These are phyloP conservation scores for Lactuca saligna DNA, from an alignment of 129 eudicot species.

Conservation along the genomic window DNA sequence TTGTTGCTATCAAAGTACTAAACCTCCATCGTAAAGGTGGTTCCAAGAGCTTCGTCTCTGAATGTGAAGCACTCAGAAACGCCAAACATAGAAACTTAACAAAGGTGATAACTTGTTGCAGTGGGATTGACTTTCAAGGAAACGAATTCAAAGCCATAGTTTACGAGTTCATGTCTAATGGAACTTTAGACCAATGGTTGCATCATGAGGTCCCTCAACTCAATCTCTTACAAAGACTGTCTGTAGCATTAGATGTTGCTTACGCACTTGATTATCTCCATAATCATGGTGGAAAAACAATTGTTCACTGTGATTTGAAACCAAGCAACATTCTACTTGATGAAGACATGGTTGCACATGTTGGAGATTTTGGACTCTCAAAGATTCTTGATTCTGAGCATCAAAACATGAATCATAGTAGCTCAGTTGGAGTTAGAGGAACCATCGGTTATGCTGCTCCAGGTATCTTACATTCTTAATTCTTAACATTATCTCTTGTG, in stretches of 20 bases:
- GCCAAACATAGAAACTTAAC: constrained; percentile 47
- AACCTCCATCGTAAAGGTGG: constrained; percentile 32
- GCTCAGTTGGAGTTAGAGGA: constrained; percentile 42
- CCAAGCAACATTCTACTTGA: constrained; percentile 59
- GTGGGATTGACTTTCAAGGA: constrained; percentile 35
- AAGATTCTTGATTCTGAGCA: constrained; percentile 31
- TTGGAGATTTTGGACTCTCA: constrained; percentile 54
- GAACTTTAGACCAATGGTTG: constrained; percentile 46
- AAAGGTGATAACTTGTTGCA: constrained; percentile 44
- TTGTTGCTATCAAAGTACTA: constrained; percentile 50
- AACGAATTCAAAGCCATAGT: constrained; percentile 50
- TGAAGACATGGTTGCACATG: constrained; percentile 47
- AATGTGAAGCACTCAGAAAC: constrained; percentile 44
- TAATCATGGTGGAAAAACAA: constrained; percentile 32
- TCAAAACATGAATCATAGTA: constrained; percentile 22
- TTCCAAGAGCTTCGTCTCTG: constrained; percentile 37
- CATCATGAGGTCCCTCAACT: constrained; percentile 22
- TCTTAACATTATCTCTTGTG: too few relatives aligned
- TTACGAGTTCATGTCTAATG: constrained; percentile 51
- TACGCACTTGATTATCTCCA: constrained; percentile 52
- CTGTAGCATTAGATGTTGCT: constrained; percentile 51
- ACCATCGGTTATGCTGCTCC: constrained; percentile 52
- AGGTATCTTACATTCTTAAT: constrained; percentile 24
- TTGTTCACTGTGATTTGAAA: constrained; percentile 55
- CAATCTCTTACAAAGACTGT: constrained; percentile 32